Base-by-base conservation (phyloP, 805 yeast genomes). In the Candida alai region DNA sequence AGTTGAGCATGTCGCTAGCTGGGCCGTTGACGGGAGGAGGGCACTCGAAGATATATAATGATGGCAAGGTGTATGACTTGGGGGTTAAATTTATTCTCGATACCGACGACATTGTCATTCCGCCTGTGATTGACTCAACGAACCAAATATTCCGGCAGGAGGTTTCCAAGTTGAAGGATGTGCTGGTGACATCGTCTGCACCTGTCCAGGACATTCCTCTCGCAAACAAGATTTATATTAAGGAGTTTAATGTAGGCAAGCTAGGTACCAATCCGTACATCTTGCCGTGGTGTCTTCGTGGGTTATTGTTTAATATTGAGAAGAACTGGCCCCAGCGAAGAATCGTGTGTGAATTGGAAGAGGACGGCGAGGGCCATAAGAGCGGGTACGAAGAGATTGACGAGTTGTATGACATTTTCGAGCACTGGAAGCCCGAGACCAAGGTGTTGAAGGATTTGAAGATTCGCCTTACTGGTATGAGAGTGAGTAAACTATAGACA, bases 1-100 rank as follows among this genome's bases (percentile, higher is more conserved):
- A 93, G 52, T 71, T 90, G 27, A 85, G 96, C 36, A 73, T 71
- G 2, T 60, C 65, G 25, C 66, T 65, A 42, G 93, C 94, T 0
- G 98, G 98, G 0, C 84, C 96, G 1, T 64, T 93, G 34, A 90
- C 96, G 0, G 96, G 97, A 3, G 89, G 93, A 6, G 98, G 98
- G 0, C 98, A 90, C 55, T 88, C 97, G 0, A 81, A 74, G 42
- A 78, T 93, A 18, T 90, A 90, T 57, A 83, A 84, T 48, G 95
- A 86, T 44, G 76, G 80, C 4, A 74, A 79, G 36, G 97, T 93
- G 1, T 90, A 90, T 53, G 85, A 80, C 44, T 53, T 85, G 41
- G 96, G 93, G 0, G 49, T 89, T 26, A 72, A 78, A 39, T 81
- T 84, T 52, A 74, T 85, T 2, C 58, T 89, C 15, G 88, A 84